Evolutionary conservation across 2,329 filamentous ascomycete species (phyloP), one percentile per base, ranked within the genome.

Genomic region (Penicillium sp.): DNA sequence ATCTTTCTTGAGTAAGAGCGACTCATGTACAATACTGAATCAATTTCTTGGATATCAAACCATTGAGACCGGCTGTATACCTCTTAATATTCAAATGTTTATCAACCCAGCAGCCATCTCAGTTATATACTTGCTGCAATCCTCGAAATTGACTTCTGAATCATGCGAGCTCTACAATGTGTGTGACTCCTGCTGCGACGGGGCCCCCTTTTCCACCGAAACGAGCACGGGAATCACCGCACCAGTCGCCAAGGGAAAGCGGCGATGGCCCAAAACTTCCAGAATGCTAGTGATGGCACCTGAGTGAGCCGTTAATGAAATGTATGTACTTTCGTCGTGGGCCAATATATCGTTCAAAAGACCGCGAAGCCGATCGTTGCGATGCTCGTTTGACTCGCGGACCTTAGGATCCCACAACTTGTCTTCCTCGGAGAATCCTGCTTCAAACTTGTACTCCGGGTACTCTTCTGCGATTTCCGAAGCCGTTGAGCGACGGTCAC

Each of bases 261-360:
- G 50, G 9, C 78, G 71, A 69, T 84, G 81, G 0, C 77, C 78
- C 33, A 76, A 57, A 13, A 77, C 71, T 38, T 73, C 66, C 59
- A 87, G 66, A 25, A 86, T 72, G 63, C 81, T 82, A 5, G 76
- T 79, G 59, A 87, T 86, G 6, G 82, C 81, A 0, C 84, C 84
- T 1, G 82, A 85, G 69, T 88, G 85, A 41, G 79, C 80, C 1
- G 84, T 86, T 41, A 87, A 71, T 3, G 80, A 83, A 12, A 87
- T 68, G 50, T 81, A 81, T 0, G 75, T 77, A 60, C 72, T 80
- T 9, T 69, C 65, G 56, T 84, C 82, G 23, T 71, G 69, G 0
- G 64, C 64, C 56, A 86, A 84, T 17, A 88, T 73, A 56, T 85
- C 81, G 57, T 82, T 77, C 25, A 88, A 70, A 2, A 85, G 70